Evolutionary conservation across 2,329 filamentous ascomycete species (phyloP), one percentile per base, ranked within the genome.

Genomic region (Talaromyces sp.): DNA sequence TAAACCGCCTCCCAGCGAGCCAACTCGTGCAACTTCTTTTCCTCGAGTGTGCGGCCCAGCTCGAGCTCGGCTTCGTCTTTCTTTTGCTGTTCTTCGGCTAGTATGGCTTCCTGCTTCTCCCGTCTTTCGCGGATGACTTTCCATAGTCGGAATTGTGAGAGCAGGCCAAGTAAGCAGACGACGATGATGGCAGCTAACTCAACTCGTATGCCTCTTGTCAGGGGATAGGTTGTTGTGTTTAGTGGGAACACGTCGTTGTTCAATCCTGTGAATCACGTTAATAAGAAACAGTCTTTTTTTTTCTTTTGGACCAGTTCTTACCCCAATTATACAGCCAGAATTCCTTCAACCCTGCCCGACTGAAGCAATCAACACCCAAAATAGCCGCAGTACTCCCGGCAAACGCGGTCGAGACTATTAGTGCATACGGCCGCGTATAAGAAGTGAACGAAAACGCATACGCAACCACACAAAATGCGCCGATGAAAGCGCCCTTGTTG

Each of bases 321-420:
- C 84, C 80, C 93, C 93, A 98, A 42, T 96, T 82, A 72, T 96
- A 98, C 6, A 91, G 84, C 93, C 93, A 98, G 67, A 97, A 97
- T 73, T 98, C 93, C 74, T 96, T 97, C 68, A 96, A 79, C 0
- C 93, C 93, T n/a, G 92, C 92, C 64, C 87, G 82, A 69, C 88
- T 93, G 69, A 93, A 96, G 74, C 92, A 96, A 73, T 98, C 93
- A 62, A 98, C 90, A 2, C 93, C 93, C 2, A 98, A 76, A 15
- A 96, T 84, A 0, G 89, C 81, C 3, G 85, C 85, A 0, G 92
- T 96, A 3, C 92, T 88, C 8, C 93, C 93, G 4, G 86, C 83
- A 71, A 97, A 96, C 0, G 93, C 85, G 13, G 92, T 92, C 55
- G 85, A 85, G 13, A 80, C 80, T 42, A 97, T 93, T 55, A 96